These are phyloP conservation scores for Babesia microti DNA, from an alignment of 169 alveolate species.

Conservation along the genomic window DNA sequence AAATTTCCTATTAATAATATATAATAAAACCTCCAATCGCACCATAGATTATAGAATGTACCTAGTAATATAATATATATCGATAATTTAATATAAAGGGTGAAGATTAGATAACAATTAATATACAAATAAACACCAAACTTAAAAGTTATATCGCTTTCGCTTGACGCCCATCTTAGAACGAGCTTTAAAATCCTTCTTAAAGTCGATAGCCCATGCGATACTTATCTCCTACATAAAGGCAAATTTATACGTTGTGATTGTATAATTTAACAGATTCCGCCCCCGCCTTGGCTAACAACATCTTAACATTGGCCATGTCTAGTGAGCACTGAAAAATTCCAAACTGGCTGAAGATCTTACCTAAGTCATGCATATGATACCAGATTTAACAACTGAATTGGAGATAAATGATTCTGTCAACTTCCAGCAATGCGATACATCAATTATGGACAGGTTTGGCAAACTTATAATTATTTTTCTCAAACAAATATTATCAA, in stretches of 20 bases:
- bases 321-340: constrained; percentile 38
- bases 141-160: too few species aligned
- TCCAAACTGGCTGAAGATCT: constrained; percentile 9
- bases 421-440: constrained; percentile 45
- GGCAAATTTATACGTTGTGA: background rate
- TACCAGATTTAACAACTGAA: background rate
- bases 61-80: too few species aligned
- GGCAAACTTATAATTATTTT: constrained; percentile 8
- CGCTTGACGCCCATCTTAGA: too few species aligned
- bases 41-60: too few species aligned
- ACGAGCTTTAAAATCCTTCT: too few species aligned
- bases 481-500: constrained; percentile 11
- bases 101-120: too few species aligned
- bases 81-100: too few species aligned
- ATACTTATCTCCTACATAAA: background rate
- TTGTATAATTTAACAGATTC: background rate
- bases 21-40: too few species aligned
- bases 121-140: too few species aligned
- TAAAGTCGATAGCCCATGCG: too few species aligned
- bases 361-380: constrained; percentile 1
- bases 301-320: background rate
- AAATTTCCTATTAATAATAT: too few species aligned
- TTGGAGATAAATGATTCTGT: constrained; percentile 18
- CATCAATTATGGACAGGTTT: constrained; percentile 25
- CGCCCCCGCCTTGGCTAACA: background rate